Conservation (phyloP, 129 eudicot species). For the Helianthus annuus region HanXRQr2.0-SUNRISE NC_035433.2:132682605-132683104, state of each 20-base stretch:
- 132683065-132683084: neutral
- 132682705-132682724: neutral
- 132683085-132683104: neutral
- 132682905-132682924: constrained; percentile 8
- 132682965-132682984: constrained; percentile 15
- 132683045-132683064: neutral
- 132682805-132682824: neutral
- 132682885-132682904: constrained; percentile 20
- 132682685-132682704: neutral
- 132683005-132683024: constrained; percentile 5
- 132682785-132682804: neutral
- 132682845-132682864: neutral
- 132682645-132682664: neutral
- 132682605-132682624: neutral
- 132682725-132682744: neutral
- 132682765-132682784: neutral
- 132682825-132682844: no score
- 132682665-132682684: neutral
- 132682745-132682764: neutral
- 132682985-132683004: constrained; percentile 27
- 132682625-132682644: neutral
- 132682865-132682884: constrained; percentile 13
- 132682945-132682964: constrained; percentile 11
- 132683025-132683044: neutral
- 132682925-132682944: constrained; percentile 6